Evolutionary conservation across 2,329 filamentous ascomycete genomes (phyloP), one percentile per base, ranked within the genome.

Genomic region (Fusarium equiseti): DNA sequence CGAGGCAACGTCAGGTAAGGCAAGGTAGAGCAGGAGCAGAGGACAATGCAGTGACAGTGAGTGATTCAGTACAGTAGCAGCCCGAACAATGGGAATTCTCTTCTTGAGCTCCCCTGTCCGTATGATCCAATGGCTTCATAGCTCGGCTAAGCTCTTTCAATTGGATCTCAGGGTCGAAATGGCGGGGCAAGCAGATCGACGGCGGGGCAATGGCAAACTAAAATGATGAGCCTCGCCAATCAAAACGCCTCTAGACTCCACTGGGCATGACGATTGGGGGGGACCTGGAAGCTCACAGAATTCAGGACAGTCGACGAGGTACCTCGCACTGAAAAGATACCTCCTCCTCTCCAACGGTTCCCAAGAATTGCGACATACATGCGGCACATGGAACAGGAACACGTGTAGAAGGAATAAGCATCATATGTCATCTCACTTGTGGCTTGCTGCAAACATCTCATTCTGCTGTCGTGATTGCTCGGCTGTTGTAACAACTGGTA

Each of bases 171-270:
- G 63, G 29, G 49, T 53, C 66, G 59, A 53, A 68, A 73, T 73
- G 68, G 73, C 70, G 74, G 74, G 74, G 74, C 73, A 76, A 54
- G 66, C 49, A 69, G 73, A 76, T 76, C 74, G 65, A 76, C 68
- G 58, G 74, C 74, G 74, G 74, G 72, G 74, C 73, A 73, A 53
- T 59, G 49, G 56, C 50, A 63, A 68, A 53, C 57, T 50, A 40
- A 38, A 61, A 76, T 76, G 74, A 72, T 72, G 68, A 72, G 35
- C 55, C 51, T 32, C 55, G 52, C 74, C 75, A 76, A 76, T 76
- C 65, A 76, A 48, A 42, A 40, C 35, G 44, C 9, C 18, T 32
- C 16, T 27, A 31, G 45, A 49, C 35, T 53, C 74, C 74, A 76
- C 74, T 71, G 72, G 74, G 72, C 66, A 73, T 75, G 73, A 73